Evolutionary conservation across 768 basidiomycete species (phyloP).

Genomic region (Crepidotus variabilis): DNA sequence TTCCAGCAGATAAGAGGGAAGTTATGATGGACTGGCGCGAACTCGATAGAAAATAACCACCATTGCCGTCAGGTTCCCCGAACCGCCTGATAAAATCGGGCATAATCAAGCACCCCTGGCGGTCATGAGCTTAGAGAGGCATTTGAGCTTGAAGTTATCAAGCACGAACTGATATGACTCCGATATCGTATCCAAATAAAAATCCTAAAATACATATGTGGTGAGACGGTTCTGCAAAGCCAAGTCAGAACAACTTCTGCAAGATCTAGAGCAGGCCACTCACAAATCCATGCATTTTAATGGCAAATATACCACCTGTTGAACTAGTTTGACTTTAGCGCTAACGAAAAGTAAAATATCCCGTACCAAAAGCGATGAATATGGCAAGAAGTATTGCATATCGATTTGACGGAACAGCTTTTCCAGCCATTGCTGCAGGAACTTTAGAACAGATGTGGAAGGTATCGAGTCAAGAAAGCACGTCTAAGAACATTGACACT

Average conservation of each 20-base stretch:
- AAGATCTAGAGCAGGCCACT: too few species aligned
- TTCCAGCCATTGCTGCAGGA: slow-evolving; percentile 20
- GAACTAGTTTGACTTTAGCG: neutral
- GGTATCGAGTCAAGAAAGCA: too few species aligned
- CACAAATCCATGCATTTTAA: neutral
- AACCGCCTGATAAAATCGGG: slow-evolving; percentile 71
- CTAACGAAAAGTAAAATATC: neutral
- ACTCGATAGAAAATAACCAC: slow-evolving; percentile 48
- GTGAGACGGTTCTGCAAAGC: neutral
- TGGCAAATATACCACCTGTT: neutral
- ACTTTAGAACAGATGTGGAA: too few species aligned
- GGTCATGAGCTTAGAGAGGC: neutral
- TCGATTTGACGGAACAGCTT: slow-evolving; percentile 56
- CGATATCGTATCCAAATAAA: slow-evolving; percentile 74
- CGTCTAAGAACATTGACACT: too few species aligned
- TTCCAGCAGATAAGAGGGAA: slow-evolving; percentile 75
- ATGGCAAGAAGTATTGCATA: slow-evolving; percentile 62
- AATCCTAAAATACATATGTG: slow-evolving; percentile 41
- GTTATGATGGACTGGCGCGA: slow-evolving; percentile 75
- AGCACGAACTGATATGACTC: slow-evolving; percentile 62
- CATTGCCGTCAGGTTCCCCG: slow-evolving; percentile 47
- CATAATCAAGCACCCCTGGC: slow-evolving; percentile 75
- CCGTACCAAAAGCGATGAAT: slow-evolving; percentile 72
- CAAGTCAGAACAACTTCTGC: too few species aligned
- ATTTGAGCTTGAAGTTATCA: neutral